Conservation (phyloP, 306 rosid genomes). For the Dryas drummondii region DNA sequence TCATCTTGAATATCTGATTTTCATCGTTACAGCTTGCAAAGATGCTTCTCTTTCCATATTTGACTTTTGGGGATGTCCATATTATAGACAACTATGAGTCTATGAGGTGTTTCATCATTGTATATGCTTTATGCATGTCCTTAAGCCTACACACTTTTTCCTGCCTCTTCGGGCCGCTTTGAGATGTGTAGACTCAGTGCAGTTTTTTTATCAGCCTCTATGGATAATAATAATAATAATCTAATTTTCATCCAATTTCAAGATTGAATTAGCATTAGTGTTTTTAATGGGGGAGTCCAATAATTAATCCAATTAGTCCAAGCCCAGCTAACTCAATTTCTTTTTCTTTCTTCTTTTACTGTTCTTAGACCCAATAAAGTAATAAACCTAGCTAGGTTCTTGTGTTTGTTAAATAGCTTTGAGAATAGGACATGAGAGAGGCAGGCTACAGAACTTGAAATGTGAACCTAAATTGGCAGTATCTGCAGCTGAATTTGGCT, state of each 20-base stretch:
- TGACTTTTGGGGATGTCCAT: conserved; percentile 44
- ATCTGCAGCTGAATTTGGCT: conserved; percentile 26
- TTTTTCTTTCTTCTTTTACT: background rate
- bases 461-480: conserved; percentile 36
- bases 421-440: background rate
- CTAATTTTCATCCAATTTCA: background rate
- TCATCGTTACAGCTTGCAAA: conserved; percentile 49
- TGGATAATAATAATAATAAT: background rate
- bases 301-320: background rate
- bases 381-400: background rate
- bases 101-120: conserved; percentile 34
- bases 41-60: conserved; percentile 51
- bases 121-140: conserved; percentile 20
- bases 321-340: background rate
- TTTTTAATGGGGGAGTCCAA: too few species aligned
- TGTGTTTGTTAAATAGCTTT: conserved; percentile 1
- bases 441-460: conserved; percentile 33
- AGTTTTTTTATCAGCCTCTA: conserved; percentile 3
- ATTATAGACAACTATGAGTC: background rate
- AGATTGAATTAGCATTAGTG: background rate
- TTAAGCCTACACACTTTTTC: conserved; percentile 28
- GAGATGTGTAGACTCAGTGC: too few species aligned
- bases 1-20: conserved; percentile 34
- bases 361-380: background rate
- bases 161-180: background rate